These are phyloP conservation scores for Aureobasidium leucospermi DNA, from an alignment of 2,329 filamentous ascomycete genomes.

Conservation along the genomic window DNA sequence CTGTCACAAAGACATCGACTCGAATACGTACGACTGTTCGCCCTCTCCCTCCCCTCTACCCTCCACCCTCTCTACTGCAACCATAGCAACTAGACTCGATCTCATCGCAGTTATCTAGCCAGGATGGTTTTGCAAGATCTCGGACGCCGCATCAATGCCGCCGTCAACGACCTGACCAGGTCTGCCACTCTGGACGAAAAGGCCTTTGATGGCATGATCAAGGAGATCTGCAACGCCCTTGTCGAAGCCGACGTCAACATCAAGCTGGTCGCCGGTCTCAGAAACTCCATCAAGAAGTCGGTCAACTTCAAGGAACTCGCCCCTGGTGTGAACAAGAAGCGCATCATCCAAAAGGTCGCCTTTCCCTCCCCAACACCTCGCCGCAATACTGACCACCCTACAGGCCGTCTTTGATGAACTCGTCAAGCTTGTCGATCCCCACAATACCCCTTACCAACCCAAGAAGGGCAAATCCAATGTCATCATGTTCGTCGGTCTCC, in stretches of 20 bases:
- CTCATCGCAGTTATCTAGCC: conserved; percentile 14
- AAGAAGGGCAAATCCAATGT: conserved; percentile 95
- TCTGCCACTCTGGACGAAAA: conserved; percentile 95
- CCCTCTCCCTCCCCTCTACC: background rate
- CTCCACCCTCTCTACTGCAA: background rate
- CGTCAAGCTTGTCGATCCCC: conserved; percentile 89
- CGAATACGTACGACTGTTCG: background rate
- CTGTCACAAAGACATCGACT: background rate
- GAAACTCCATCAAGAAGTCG: conserved; percentile 81
- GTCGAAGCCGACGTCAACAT: conserved; percentile 97
- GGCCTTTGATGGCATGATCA: conserved; percentile 97
- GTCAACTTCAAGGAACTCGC: conserved; percentile 95
- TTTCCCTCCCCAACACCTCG: background rate
- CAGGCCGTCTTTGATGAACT: conserved; percentile 88
- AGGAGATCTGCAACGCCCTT: conserved; percentile 93
- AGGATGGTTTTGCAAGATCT: conserved; percentile 98
- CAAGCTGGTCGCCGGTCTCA: conserved; percentile 79
- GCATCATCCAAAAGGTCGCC: conserved; percentile 74
- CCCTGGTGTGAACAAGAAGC: conserved; percentile 93
- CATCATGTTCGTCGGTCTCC: conserved; percentile 98
- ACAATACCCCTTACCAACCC: conserved; percentile 90
- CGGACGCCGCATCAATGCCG: conserved; percentile 95
- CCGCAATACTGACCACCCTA: background rate
- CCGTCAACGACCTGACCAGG: conserved; percentile 85
- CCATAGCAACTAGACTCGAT: conserved; percentile 11